Evolutionary conservation across 768 basidiomycete species (phyloP), one percentile per base, ranked within the genome.

Genomic region (Suillus brevipes): DNA sequence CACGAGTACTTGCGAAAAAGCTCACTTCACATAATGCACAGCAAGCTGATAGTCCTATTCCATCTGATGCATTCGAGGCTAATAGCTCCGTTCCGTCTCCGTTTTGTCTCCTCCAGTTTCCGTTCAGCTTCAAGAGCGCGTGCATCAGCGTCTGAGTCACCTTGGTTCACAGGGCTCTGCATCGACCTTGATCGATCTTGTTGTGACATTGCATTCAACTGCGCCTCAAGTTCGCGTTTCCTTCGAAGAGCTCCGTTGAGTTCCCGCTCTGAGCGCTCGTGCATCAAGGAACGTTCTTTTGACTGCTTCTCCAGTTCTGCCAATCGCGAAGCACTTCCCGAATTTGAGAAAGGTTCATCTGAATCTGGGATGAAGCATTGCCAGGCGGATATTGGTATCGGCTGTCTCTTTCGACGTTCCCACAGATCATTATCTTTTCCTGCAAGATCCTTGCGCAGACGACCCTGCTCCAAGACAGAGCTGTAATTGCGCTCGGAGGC

Each of bases 11-110:
- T 8, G 18, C 79, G 67, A 67, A 63, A 43, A 62, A 65, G 78
- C 89, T 80, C 76, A 94, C 93, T 98, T 99, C 70, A 98, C 95
- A 78, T 97, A 98, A 74, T 95, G 92, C 63, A 99, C 96, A 16
- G 97, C 97, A 60, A 96, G 87, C 72, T 95, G 92, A 77, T 99
- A 99, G 72, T 98, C 97, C 56, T 92, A 88, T 78, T 99, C 96
- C 78, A 99, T 87, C 74, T 95, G 92, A 70, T 89, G 87, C 79
- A 96, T 85, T 64, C 91, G 87, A 28, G 86, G 82, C 77, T 91
- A 91, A 77, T 94, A 92, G 67, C 81, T 84, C 65, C 85, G 83
- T 74, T 95, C 94, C 36, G 88, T 87, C 74, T n/a, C n/a, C n/a
- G n/a, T n/a, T n/a, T n/a, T n/a, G n/a, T n/a, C n/a, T 94, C 92